phyloP scores from a whole-genome alignment of 2,329 filamentous ascomycete genomes.

The Botrytis cinerea region DNA sequence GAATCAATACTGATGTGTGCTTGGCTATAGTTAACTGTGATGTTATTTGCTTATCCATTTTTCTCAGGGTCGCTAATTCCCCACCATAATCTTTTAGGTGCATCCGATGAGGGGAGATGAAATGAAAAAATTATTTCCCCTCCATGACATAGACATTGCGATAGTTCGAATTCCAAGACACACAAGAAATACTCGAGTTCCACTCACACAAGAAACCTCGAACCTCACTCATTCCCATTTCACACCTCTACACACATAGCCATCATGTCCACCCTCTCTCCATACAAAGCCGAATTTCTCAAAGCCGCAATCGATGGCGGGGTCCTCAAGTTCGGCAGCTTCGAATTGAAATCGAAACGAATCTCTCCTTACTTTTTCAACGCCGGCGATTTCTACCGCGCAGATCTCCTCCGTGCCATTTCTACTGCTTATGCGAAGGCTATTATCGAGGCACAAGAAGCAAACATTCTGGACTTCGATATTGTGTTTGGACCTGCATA shows the following conservation, averaged over 20 bases:
- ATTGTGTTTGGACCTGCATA: constrained; percentile 93
- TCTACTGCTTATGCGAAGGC: constrained; percentile 76
- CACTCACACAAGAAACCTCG: background rate
- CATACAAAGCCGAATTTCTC: constrained; percentile 74
- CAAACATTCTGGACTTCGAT: constrained; percentile 62
- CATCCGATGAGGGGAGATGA: background rate
- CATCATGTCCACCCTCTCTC: constrained; percentile 47
- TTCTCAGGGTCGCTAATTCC: constrained; percentile 8
- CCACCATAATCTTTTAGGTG: constrained; percentile 11
- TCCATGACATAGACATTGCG: constrained; percentile 7
- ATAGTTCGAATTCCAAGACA: background rate
- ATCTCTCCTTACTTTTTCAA: constrained; percentile 98
- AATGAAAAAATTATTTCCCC: constrained; percentile 17
- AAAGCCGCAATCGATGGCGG: constrained; percentile 65
- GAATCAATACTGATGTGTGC: background rate
- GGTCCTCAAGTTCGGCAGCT: constrained; percentile 79
- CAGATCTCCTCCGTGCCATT: constrained; percentile 74
- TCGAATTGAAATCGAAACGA: constrained; percentile 90
- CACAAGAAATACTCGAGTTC: background rate
- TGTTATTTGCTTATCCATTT: background rate
- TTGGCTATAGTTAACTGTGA: background rate
- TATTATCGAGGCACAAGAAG: constrained; percentile 51
- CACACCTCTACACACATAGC: background rate
- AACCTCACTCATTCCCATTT: background rate
- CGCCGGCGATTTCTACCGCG: constrained; percentile 85